These are phyloP conservation scores for Rusavskia elegans DNA, from an alignment of 495 filamentous ascomycete species.

Conservation along the genomic window DNA sequence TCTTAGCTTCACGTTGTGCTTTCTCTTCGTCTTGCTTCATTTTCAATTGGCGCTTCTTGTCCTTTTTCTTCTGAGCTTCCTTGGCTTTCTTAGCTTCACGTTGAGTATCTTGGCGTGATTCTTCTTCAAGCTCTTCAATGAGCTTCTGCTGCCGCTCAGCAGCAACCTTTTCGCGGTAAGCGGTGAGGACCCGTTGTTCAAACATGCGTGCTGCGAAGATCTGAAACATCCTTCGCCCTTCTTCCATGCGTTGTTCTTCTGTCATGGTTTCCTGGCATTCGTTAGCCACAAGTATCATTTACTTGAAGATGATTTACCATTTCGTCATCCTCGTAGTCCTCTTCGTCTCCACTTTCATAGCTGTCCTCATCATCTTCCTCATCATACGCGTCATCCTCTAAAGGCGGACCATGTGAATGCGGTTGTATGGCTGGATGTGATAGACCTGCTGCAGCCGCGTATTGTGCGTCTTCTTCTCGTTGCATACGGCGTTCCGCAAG, in stretches of 20 bases:
- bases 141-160: slow-evolving; percentile 82
- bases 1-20: slow-evolving; percentile 70
- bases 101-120: slow-evolving; percentile 54
- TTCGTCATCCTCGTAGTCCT: slow-evolving; percentile 74
- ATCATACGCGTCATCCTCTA: slow-evolving; percentile 60
- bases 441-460: slow-evolving; percentile 32
- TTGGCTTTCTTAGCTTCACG: slow-evolving; percentile 85
- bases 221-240: slow-evolving; percentile 97
- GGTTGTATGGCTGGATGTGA: slow-evolving; percentile 41
- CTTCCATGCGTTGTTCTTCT: slow-evolving; percentile 97
- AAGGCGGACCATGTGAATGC: slow-evolving; percentile 48
- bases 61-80: slow-evolving; percentile 84
- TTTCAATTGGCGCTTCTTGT: slow-evolving; percentile 73
- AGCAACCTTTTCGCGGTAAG: slow-evolving; percentile 91
- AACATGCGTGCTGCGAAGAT: slow-evolving; percentile 99
- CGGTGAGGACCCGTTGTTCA: slow-evolving; percentile 90
- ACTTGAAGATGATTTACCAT: slow-evolving; percentile 35
- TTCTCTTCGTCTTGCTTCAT: slow-evolving; percentile 80
- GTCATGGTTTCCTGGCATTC: slow-evolving; percentile 73
- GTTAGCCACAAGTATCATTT: neutral
- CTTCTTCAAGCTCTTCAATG: slow-evolving; percentile 79
- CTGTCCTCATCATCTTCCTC: slow-evolving; percentile 80
- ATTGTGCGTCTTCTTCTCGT: slow-evolving; percentile 80
- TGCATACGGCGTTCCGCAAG: slow-evolving; percentile 94
- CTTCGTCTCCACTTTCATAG: slow-evolving; percentile 78